A percentile compares a stretch with the other conserved stretches of the same genome.
Evolutionary conservation across 768 basidiomycete genomes (phyloP).

Genomic region (Atractiella rhizophila): DNA sequence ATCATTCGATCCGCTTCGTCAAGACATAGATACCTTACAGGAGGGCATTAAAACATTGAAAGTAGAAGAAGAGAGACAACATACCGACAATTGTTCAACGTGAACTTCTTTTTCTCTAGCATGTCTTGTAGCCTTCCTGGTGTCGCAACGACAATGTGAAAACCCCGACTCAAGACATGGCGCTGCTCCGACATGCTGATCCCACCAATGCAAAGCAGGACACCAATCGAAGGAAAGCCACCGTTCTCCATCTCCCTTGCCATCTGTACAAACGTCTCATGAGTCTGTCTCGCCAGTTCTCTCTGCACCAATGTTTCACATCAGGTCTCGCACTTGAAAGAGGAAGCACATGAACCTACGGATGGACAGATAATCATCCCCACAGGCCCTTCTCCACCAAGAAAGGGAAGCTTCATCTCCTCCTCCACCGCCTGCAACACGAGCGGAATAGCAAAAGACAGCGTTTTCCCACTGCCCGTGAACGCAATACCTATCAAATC

Average conservation of each 20-base stretch:
- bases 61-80: constrained; percentile 5
- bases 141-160: constrained; percentile 90
- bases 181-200: constrained; percentile 97
- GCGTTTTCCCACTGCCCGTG: constrained; percentile 93
- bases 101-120: constrained; percentile 82
- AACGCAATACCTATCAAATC: constrained; percentile 98
- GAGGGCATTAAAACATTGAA: neutral
- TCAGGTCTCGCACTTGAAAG: neutral
- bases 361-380: constrained; percentile 90
- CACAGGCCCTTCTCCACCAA: constrained; percentile 87
- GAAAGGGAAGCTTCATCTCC: constrained; percentile 65
- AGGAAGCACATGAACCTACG: constrained; percentile 11
- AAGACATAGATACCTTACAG: constrained; percentile 66
- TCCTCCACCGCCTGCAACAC: constrained; percentile 93
- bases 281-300: constrained; percentile 88
- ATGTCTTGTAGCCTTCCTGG: constrained; percentile 93
- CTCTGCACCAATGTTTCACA: constrained; percentile 23
- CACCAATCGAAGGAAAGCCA: constrained; percentile 57
- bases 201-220: constrained; percentile 81
- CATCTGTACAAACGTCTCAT: constrained; percentile 78
- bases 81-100: constrained; percentile 74
- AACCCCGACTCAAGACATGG: constrained; percentile 63
- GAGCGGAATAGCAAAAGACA: constrained; percentile 91
- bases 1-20: constrained; percentile 99
- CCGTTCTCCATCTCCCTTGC: constrained; percentile 53